Conservation (phyloP, 2,329 filamentous ascomycete genomes). For the Teratosphaeria destructans region DNA sequence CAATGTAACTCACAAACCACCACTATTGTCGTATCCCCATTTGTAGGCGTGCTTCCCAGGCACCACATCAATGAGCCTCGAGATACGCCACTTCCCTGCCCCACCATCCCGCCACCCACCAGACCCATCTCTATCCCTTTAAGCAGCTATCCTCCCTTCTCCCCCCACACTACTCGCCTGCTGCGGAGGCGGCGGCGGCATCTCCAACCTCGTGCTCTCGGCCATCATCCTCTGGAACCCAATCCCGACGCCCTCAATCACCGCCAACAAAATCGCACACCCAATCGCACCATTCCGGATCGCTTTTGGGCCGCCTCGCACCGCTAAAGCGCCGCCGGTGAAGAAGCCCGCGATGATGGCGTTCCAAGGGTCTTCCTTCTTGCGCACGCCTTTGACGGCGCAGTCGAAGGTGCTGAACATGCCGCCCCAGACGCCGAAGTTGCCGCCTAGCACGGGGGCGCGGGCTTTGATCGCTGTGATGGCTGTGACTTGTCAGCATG, state of each 20-base stretch:
- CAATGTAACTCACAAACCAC: not conserved
- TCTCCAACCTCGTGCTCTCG: constrained; percentile 71
- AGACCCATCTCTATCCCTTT: not conserved
- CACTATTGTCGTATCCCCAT: not conserved
- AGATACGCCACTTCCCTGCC: not conserved
- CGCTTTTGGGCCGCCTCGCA: constrained; percentile 83
- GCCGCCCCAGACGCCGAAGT: constrained; percentile 97
- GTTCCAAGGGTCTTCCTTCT: constrained; percentile 98
- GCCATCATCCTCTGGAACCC: constrained; percentile 92
- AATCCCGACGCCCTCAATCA: constrained; percentile 96
- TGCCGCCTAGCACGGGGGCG: constrained; percentile 89
- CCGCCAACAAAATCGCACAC: constrained; percentile 83
- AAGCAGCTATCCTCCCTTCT: constrained; percentile 20
- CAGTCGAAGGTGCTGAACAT: constrained; percentile 95
- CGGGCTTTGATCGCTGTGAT: constrained; percentile 96
- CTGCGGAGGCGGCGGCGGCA: constrained; percentile 35
- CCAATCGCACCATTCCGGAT: constrained; percentile 93
- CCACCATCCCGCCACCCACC: not conserved
- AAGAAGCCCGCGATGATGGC: constrained; percentile 97
- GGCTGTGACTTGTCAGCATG: constrained; percentile 31
- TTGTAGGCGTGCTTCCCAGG: not conserved
- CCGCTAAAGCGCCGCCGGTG: constrained; percentile 82
- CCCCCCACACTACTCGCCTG: constrained; percentile 10
- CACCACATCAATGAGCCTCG: not conserved
- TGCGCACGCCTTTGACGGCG: constrained; percentile 73